Evolutionary conservation across 192 early-diverging fungal species (phyloP).

Genomic region (Coemansia sp.): DNA sequence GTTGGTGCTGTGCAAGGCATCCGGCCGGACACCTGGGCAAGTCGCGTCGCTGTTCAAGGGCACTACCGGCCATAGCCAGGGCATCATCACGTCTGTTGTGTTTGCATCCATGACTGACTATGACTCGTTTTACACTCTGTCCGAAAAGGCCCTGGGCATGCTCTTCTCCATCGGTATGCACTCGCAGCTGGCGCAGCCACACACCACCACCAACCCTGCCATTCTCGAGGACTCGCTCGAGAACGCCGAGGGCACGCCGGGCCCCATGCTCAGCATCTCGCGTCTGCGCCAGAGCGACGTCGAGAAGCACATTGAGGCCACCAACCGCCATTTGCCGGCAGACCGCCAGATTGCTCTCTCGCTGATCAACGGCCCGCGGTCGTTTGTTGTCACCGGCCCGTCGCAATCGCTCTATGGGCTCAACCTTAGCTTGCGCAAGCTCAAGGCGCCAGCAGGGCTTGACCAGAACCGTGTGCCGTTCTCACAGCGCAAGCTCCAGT

Average conservation of each 20-base stretch:
- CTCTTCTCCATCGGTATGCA: slow-evolving; percentile 89
- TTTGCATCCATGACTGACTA: slow-evolving; percentile 79
- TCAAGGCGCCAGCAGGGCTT: slow-evolving; percentile 80
- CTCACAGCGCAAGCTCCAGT: slow-evolving; percentile 88
- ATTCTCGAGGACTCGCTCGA: slow-evolving; percentile 86
- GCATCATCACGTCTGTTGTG: slow-evolving; percentile 89
- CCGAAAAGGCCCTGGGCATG: slow-evolving; percentile 81
- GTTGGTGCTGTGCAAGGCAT: slow-evolving; percentile 76
- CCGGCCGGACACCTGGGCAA: slow-evolving; percentile 60
- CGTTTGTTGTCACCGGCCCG: slow-evolving; percentile 85
- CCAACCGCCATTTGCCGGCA: slow-evolving; percentile 81
- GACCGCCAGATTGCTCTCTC: slow-evolving; percentile 84
- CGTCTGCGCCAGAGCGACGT: slow-evolving; percentile 82
- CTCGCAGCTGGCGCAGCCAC: slow-evolving; percentile 77
- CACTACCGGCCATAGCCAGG: slow-evolving; percentile 90
- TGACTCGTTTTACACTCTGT: slow-evolving; percentile 78
- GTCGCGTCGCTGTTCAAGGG: slow-evolving; percentile 63
- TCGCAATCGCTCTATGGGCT: slow-evolving; percentile 91
- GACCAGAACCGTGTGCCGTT: slow-evolving; percentile 88
- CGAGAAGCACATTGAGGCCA: slow-evolving; percentile 78
- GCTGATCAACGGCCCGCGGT: slow-evolving; percentile 88
- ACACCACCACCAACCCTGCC: slow-evolving; percentile 79
- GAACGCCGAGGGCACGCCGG: slow-evolving; percentile 88
- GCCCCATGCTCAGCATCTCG: slow-evolving; percentile 89
- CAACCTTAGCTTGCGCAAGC: slow-evolving; percentile 86